These are phyloP conservation scores for Xylaria intraflava DNA, from an alignment of 495 filamentous ascomycete species.

Conservation along the genomic window DNA sequence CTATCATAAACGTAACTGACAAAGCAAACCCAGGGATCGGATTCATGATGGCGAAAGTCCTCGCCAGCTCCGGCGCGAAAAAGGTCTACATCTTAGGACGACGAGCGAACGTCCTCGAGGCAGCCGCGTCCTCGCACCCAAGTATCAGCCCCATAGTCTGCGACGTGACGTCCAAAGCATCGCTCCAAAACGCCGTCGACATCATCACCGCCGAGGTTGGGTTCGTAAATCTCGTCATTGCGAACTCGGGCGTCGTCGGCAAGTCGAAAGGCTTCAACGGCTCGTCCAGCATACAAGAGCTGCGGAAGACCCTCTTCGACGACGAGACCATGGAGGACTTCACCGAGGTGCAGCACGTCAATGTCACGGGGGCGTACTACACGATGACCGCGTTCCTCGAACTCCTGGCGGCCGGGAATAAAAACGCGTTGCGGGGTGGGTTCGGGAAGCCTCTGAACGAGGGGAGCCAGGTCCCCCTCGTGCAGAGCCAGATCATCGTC, in stretches of 20 bases:
- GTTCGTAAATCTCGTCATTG: slow-evolving; percentile 52
- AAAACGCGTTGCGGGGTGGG: slow-evolving; percentile 34
- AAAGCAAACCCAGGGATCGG: slow-evolving; percentile 51
- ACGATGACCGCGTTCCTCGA: slow-evolving; percentile 50
- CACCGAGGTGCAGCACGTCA: slow-evolving; percentile 42
- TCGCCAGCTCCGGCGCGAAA: slow-evolving; percentile 54
- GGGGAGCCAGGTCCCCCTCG: slow-evolving; percentile 28
- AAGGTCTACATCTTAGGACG: slow-evolving; percentile 67
- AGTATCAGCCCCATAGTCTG: slow-evolving; percentile 50
- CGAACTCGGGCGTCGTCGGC: slow-evolving; percentile 52
- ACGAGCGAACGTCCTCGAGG: slow-evolving; percentile 44
- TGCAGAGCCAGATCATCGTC: slow-evolving; percentile 50
- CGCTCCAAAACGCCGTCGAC: slow-evolving; percentile 43
- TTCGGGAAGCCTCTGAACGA: slow-evolving; percentile 21
- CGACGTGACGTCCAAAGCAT: slow-evolving; percentile 53
- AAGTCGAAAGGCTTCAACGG: slow-evolving; percentile 34
- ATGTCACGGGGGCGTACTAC: slow-evolving; percentile 47
- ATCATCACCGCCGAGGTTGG: slow-evolving; percentile 40
- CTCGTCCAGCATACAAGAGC: slow-evolving; percentile 31
- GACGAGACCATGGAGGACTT: slow-evolving; percentile 43
- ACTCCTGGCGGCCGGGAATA: slow-evolving; percentile 56
- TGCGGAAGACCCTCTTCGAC: slow-evolving; percentile 40
- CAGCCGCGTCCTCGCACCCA: slow-evolving; percentile 25
- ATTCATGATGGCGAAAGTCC: slow-evolving; percentile 55
- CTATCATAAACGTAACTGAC: background rate